Base-by-base conservation (phyloP, 208 protist genomes). In the Trypanosoma platydactyli region DNA sequence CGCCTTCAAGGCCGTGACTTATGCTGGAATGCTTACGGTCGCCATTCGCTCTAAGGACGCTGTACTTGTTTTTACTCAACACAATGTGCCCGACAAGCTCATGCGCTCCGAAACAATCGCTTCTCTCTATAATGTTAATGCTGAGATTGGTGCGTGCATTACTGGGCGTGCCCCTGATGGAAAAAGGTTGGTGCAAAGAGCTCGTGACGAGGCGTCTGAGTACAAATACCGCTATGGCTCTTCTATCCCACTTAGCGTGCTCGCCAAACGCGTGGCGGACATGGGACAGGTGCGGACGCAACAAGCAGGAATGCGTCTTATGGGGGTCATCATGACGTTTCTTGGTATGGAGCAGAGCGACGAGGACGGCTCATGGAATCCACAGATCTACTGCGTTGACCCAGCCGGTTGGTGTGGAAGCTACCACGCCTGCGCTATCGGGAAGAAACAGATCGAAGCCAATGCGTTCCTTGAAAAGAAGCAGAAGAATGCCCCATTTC, bases 1-100 rank as follows among this genome's bases (percentile, higher is more conserved):
- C 83, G 97, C 98, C 24, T 98, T 99, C 83, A 99, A 99, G 79
- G 98, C 98, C 7, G 96, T 99, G 27, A 98, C 97, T 41, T 92
- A 97, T 59, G 86, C 86, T 13, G 97, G 94, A n/a, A 66, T 99
- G 12, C 98, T 99, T 13, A 97, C 96, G 0, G 73, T 99, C 20
- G 98, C 94, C 42, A 93, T 99, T 20, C 74, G 97, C 29, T 97
- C 96, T 67, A 96, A 97, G 57, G 97, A 99, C 77, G 89, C 77
- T 54, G 85, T 84, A 6, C 77, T 97, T 45, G 89, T 99, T 6
- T 92, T 98, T 40, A 98, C 97, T 25, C 97, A 99, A 79, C 98
- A 98, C 78, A 99, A 98, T 74, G 94, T 99, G 35, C 97, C 95
- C 25, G 98, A 99, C 59, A 98, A 95, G 62, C 82, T 99, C n/a